These are phyloP conservation scores for Argentina anserina DNA, from an alignment of 306 rosid species.

Conservation along the genomic window DNA sequence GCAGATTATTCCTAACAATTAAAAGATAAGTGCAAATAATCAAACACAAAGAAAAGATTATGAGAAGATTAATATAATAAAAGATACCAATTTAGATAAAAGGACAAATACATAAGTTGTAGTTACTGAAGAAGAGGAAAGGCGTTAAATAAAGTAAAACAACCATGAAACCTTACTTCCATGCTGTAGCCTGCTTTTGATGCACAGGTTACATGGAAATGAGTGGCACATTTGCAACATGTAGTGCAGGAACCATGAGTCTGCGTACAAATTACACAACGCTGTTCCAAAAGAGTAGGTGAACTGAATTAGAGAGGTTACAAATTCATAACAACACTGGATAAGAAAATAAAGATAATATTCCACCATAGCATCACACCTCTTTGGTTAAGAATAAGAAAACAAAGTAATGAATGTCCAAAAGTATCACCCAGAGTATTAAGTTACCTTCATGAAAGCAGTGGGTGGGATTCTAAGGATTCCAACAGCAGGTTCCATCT, in stretches of 20 bases:
- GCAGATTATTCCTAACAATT: slow-evolving; percentile 4
- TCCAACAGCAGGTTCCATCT: slow-evolving; percentile 96
- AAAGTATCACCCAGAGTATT: not conserved
- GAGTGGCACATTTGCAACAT: slow-evolving; percentile 86
- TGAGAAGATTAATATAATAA: not conserved
- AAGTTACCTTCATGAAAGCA: slow-evolving; percentile 70
- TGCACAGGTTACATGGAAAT: slow-evolving; percentile 86
- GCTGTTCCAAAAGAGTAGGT: slow-evolving; percentile 51
- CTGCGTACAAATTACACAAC: slow-evolving; percentile 84
- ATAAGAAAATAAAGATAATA: not conserved
- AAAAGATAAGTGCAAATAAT: not conserved
- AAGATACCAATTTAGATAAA: not conserved
- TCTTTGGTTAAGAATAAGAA: not conserved
- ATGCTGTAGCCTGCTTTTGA: slow-evolving; percentile 88
- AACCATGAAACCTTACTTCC: slow-evolving; percentile 65
- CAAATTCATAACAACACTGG: not conserved
- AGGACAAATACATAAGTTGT: not conserved
- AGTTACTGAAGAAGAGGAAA: slow-evolving; percentile 9
- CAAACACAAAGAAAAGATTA: not conserved
- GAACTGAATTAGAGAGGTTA: slow-evolving; percentile 14
- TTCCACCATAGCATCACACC: not conserved
- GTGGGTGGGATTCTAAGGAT: slow-evolving; percentile 71
- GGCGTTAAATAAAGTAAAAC: slow-evolving; percentile 16
- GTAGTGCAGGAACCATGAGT: slow-evolving; percentile 87
- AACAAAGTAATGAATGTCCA: not conserved